Base-by-base conservation (phyloP, 768 basidiomycete genomes). In the Boletus subcaerulescens region DNA sequence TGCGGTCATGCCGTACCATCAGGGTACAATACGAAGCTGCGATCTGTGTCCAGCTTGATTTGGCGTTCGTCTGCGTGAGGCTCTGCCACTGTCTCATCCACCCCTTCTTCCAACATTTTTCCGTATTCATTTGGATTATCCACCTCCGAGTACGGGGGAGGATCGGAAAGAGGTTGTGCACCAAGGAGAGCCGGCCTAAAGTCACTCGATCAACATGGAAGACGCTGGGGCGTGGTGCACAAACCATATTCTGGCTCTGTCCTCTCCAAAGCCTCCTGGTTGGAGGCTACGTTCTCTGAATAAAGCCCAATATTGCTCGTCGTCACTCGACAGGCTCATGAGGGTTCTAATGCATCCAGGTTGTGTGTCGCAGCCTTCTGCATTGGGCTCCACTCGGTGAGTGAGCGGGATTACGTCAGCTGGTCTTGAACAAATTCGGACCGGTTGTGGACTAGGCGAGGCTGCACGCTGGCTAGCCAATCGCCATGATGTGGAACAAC, bases 21-120 rank as follows among this genome's bases (percentile, higher is more conserved):
- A 66, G 94, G 91, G 73, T 96, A 98, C 57, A 93, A 76, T 52
- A 97, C 91, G 64, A 98, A 98, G 60, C 92, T 93, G 45, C 94
- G 83, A 71, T 94, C 86, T 1, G 94, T 96, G 71, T 97, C 94
- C 33, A 96, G 80, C 53, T 77, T 73, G 57, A 97, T 92, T 72
- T 97, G 94, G 14, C 80, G 84, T 72, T 96, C 94, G 67, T 97
- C 94, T 5, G 71, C 73, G 66, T 93, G 91, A 22, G 75, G 60
- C 35, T 50, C 54, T 43, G 35, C 50, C 17, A 53, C 54, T 9
- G 31, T 45, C 11, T 45, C 45, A 18, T 44, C 15, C 36, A 22
- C 15, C 24, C 36, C 39, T 20, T 53, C 52, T 13, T 56, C 48
- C 44, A n/a, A 35, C 50, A 4, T 13, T 32, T 33, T 42, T 52